Percentiles rank a stretch among this genome's conserved stretches.
These are phyloP conservation scores for Syncephalastrum racemosum DNA, from an alignment of 371 early-diverging fungal species.

Conservation along the genomic window DNA sequence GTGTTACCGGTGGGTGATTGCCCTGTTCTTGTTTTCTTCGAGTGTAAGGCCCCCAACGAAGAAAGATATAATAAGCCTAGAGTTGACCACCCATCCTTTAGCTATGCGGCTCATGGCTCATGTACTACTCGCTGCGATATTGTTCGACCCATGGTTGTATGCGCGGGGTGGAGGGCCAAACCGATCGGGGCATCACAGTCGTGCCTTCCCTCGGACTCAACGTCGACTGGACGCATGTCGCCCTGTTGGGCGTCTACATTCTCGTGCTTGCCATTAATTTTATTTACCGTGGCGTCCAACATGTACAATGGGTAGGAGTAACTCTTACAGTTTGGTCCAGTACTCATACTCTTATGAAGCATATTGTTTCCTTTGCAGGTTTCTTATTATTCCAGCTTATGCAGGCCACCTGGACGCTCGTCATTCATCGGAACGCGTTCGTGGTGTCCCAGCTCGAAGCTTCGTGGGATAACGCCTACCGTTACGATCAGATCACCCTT, in stretches of 20 bases:
- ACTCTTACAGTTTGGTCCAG: slow-evolving; percentile 1
- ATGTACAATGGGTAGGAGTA: slow-evolving; percentile 18
- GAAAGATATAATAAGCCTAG: no score
- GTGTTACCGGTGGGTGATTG: no score
- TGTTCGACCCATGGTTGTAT: not conserved
- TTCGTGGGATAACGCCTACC: slow-evolving; percentile 13
- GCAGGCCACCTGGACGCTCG: slow-evolving; percentile 6
- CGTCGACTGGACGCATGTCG: slow-evolving; percentile 7
- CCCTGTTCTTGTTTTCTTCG: no score
- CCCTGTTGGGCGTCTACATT: slow-evolving; percentile 8
- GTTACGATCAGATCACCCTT: not conserved
- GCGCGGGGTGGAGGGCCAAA: not conserved
- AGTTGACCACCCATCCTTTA: no score
- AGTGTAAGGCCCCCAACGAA: no score
- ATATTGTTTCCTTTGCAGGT: slow-evolving; percentile 13
- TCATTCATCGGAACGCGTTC: slow-evolving; percentile 4
- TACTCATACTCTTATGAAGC: slow-evolving; percentile 12
- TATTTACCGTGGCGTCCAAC: not conserved
- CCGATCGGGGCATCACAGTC: slow-evolving; percentile 1
- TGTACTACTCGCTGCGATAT: no score
- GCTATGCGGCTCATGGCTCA: no score
- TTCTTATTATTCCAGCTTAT: slow-evolving; percentile 7
- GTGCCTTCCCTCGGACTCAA: slow-evolving; percentile 10
- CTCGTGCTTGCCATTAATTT: not conserved
- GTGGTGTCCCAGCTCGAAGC: slow-evolving; percentile 7